These are phyloP conservation scores for Brassica juncea DNA, from an alignment of 345 rosid genomes.

Conservation along the genomic window DNA sequence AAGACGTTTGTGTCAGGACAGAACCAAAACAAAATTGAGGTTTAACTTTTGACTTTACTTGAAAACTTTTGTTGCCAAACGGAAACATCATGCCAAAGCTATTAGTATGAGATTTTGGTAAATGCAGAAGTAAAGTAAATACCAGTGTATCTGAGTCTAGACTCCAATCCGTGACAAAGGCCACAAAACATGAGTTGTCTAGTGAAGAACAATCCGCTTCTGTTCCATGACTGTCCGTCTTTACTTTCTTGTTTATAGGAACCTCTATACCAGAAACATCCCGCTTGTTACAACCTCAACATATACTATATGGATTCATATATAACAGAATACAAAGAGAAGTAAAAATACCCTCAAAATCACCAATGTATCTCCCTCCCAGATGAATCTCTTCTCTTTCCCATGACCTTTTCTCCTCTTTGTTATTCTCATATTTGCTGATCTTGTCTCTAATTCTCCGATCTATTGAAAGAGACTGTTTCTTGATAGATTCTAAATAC, in stretches of 20 bases:
- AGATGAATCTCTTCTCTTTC: background rate
- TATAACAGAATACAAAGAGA: background rate
- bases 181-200: background rate
- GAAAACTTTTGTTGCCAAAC: background rate
- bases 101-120: background rate
- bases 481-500: background rate
- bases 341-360: background rate
- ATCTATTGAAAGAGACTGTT: background rate
- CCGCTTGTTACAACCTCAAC: background rate
- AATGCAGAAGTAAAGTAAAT: background rate
- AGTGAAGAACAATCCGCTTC: background rate
- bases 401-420: background rate
- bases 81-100: background rate
- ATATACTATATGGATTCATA: background rate
- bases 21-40: background rate
- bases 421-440: background rate
- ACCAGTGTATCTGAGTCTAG: background rate
- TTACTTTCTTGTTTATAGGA: conserved; percentile 14
- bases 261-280: background rate
- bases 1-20: background rate
- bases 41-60: background rate
- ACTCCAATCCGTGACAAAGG: background rate
- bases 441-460: background rate
- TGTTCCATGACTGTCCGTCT: background rate
- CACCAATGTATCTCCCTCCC: background rate